A percentile compares a stretch with the other conserved stretches of the same genome.
phyloP scores from a whole-genome alignment of 202 grass and related monocot species.

The Schoenoplectus triqueter region DNA sequence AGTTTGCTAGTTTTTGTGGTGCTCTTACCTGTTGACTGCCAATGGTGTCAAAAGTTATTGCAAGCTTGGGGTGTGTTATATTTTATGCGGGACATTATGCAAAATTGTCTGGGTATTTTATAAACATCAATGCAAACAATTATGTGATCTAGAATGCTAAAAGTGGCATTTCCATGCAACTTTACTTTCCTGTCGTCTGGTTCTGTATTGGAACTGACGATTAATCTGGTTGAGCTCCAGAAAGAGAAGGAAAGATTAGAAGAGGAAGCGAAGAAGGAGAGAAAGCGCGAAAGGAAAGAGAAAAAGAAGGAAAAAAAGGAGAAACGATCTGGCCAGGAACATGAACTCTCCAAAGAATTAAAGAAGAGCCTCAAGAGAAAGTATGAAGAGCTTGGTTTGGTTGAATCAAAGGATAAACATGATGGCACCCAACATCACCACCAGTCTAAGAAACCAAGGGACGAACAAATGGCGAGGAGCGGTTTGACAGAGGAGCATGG shows the following conservation, averaged over 20 bases:
- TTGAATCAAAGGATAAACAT: slow-evolving; percentile 5
- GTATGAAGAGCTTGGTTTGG: slow-evolving; percentile 40
- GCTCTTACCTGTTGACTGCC: background rate
- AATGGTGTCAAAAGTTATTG: background rate
- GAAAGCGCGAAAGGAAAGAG: slow-evolving; percentile 55
- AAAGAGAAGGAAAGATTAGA: slow-evolving; percentile 76
- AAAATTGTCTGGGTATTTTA: background rate
- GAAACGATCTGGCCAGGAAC: slow-evolving; percentile 18
- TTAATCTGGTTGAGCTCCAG: slow-evolving; percentile 90
- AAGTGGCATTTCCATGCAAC: slow-evolving; percentile 31
- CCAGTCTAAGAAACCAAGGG: slow-evolving; percentile 17
- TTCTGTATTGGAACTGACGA: slow-evolving; percentile 89
- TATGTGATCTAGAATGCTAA: slow-evolving; percentile 12
- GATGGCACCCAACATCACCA: slow-evolving; percentile 26
- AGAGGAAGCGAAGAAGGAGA: slow-evolving; percentile 55
- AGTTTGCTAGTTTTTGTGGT: background rate
- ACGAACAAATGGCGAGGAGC: slow-evolving; percentile 75
- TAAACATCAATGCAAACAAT: background rate
- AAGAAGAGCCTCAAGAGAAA: slow-evolving; percentile 67
- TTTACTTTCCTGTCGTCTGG: slow-evolving; percentile 57
- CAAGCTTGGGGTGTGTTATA: background rate
- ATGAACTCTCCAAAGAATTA: slow-evolving; percentile 46
- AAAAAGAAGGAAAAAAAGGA: slow-evolving; percentile 33
- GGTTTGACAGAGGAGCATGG: slow-evolving; percentile 82
- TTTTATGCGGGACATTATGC: background rate